phyloP scores from a whole-genome alignment of 78 protist species.

The Polysphondylium violaceum region DNA sequence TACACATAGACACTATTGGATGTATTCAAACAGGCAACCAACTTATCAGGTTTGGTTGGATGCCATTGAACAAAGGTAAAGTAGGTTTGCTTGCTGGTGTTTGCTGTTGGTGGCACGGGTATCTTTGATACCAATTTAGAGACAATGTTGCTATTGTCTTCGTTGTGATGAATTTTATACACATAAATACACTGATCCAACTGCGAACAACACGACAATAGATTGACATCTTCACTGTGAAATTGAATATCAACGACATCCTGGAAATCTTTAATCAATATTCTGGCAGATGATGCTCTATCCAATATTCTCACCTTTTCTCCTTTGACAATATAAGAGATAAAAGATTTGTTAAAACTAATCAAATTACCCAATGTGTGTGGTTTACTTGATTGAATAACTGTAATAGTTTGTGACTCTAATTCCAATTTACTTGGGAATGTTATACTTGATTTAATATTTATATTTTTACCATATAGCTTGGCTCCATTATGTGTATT shows the following conservation, averaged over 20 bases:
- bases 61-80: slow-evolving; percentile 29
- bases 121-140: slow-evolving; percentile 7
- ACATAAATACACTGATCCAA: slow-evolving; percentile 15
- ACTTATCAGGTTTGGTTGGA: neutral
- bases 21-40: slow-evolving; percentile 9
- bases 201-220: slow-evolving; percentile 4
- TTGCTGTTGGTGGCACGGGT: neutral
- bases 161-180: neutral
- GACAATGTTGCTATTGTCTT: neutral
- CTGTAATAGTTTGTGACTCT: slow-evolving; percentile 52
- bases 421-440: slow-evolving; percentile 7
- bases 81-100: neutral
- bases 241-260: slow-evolving; percentile 46
- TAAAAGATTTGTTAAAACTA: slow-evolving; percentile 25
- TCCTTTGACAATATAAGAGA: slow-evolving; percentile 45
- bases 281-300: slow-evolving; percentile 6
- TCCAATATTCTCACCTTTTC: slow-evolving; percentile 66
- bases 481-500: slow-evolving; percentile 20
- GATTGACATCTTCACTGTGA: slow-evolving; percentile 32
- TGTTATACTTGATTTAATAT: slow-evolving; percentile 4
- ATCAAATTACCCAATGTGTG: slow-evolving; percentile 29
- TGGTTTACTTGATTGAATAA: slow-evolving; percentile 11
- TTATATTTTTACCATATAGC: slow-evolving; percentile 51
- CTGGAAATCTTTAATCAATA: slow-evolving; percentile 31
- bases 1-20: slow-evolving; percentile 1